Evolutionary conservation across 2,329 filamentous ascomycete species (phyloP).

Genomic region (Rosellinia necatrix): DNA sequence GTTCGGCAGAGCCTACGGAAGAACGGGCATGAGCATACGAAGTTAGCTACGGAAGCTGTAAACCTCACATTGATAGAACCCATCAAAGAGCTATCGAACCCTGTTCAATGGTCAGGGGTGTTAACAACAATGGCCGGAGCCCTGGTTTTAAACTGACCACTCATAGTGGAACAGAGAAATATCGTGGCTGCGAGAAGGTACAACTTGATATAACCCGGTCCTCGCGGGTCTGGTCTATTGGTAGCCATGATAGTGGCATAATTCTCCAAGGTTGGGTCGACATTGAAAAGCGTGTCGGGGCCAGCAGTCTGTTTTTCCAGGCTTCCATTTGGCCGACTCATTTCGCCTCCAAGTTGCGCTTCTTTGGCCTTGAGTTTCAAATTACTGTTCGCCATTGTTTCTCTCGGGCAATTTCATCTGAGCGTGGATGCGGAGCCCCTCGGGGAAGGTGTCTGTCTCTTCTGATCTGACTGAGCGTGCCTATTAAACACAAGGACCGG

Average conservation of each 20-base stretch:
- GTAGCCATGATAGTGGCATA: slow-evolving; percentile 43
- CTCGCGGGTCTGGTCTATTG: slow-evolving; percentile 38
- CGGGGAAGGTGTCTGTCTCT: not conserved
- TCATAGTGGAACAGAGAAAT: slow-evolving; percentile 49
- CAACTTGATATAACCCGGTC: slow-evolving; percentile 39
- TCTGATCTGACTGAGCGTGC: no score
- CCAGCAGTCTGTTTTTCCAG: not conserved
- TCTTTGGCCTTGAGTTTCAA: not conserved
- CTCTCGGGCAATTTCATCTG: not conserved
- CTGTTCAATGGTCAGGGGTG: slow-evolving; percentile 29
- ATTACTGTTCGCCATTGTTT: slow-evolving; percentile 1
- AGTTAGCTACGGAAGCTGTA: not conserved
- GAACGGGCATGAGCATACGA: not conserved
- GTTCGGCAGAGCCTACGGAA: slow-evolving; percentile 43
- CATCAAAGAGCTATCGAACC: slow-evolving; percentile 50
- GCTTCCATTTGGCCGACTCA: not conserved
- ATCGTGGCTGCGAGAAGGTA: slow-evolving; percentile 37
- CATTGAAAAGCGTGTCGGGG: slow-evolving; percentile 1
- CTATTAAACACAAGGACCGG: not conserved
- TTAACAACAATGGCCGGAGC: not conserved
- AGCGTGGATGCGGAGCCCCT: not conserved
- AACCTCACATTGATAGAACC: slow-evolving; percentile 47
- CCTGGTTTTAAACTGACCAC: slow-evolving; percentile 34
- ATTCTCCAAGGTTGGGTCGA: slow-evolving; percentile 31
- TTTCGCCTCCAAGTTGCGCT: not conserved